Base-by-base conservation (phyloP, 106 monocot species). In the Allium fistulosum region DNA sequence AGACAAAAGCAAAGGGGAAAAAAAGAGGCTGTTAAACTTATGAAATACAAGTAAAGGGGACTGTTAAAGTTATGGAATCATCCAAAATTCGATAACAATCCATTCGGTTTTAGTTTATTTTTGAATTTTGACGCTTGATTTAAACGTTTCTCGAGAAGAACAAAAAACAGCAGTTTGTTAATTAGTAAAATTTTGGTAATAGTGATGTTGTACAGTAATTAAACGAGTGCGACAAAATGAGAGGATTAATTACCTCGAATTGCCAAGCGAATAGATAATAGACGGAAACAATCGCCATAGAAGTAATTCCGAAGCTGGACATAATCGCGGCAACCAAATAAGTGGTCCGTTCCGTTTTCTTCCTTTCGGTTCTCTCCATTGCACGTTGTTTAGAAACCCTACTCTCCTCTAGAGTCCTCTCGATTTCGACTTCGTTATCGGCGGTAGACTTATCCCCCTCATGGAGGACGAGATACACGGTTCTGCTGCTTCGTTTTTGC, bases 261-360 rank as follows among this genome's bases (percentile, higher is more conserved):
- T 97, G 92, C 89, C 89, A 97, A 59, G 80, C 59, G 80, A 97
- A 92, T 56, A 92, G 81, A 83, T 92, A 97, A 74, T 97, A 92
- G 10, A 97, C 92, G 69, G 97, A 76, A 26, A 69, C 78, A 68
- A 87, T 69, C 74, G 97, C 97, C 97, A 97, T 97, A 72, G 97
- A 89, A 7, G 92, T 97, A 78, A 97, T 81, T 18, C 97, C 97
- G 62, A 97, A 58, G 79, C 82, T 97, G 51, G 97, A 92, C 79
- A 87, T 67, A 22, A 97, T 78, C 14, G 97, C 97, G 2, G 97
- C 97, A 6, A 90, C 70, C 14, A 97, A 76, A 58, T 97, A 97
- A 26, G 97, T 75, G 60, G 74, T 58, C 52, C 92, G 72, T 87
- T 97, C 97, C 15, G 78, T 74, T 58, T 46, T 71, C 80, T 97